Conservation (phyloP, 148 eudicot species). For the Pharnaceum exiguum region DNA sequence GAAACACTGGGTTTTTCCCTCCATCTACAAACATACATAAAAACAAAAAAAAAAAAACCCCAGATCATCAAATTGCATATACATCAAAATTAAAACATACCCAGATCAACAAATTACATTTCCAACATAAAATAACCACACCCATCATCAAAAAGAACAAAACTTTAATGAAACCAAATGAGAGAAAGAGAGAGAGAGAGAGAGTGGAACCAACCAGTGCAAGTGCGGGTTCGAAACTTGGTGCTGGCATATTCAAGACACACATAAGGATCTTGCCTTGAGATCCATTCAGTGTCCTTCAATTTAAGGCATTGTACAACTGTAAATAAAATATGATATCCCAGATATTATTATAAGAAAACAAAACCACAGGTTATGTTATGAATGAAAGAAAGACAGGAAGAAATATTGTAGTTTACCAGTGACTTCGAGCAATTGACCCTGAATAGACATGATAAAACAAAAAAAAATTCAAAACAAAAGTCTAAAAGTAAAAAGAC, state of each 20-base stretch:
- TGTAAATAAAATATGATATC: constrained; percentile 11
- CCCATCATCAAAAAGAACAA: background rate
- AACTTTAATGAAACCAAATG: constrained; percentile 1
- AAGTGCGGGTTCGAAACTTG: constrained; percentile 73
- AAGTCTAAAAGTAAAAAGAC: background rate
- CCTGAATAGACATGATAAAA: constrained; percentile 60
- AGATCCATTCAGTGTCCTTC: constrained; percentile 88
- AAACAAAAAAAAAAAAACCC: constrained; percentile 11
- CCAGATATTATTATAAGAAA: background rate
- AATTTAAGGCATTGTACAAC: constrained; percentile 66
- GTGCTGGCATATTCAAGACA: constrained; percentile 65
- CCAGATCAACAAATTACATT: too few relatives aligned
- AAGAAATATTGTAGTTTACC: constrained; percentile 26
- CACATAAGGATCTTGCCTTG: constrained; percentile 89
- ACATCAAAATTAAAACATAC: too few relatives aligned
- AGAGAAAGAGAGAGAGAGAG: constrained; percentile 1
- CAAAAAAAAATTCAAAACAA: background rate
- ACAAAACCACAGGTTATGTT: background rate
- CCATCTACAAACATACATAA: constrained; percentile 86
- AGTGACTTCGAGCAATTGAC: constrained; percentile 68
- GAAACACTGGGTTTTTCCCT: constrained; percentile 82
- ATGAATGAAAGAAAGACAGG: background rate
- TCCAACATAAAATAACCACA: background rate
- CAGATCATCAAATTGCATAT: background rate
- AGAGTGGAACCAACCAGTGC: constrained; percentile 46